These are phyloP conservation scores for Phytopythium aichiense DNA, from an alignment of 352 stramenopile species.

Conservation along the genomic window DNA sequence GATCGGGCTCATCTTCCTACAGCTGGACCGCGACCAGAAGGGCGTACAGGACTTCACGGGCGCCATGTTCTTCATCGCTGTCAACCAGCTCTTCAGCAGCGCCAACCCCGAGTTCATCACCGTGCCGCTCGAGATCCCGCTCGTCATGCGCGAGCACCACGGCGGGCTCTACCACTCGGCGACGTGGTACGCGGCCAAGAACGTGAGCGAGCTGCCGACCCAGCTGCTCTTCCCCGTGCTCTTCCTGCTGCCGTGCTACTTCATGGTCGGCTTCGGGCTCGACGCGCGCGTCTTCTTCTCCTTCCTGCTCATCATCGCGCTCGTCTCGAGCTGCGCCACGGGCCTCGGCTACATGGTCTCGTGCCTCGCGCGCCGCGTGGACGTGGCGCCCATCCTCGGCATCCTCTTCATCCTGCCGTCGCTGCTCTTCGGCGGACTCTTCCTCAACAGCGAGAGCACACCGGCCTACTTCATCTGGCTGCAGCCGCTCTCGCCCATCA, in stretches of 20 bases:
- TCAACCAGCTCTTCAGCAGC: constrained; percentile 27
- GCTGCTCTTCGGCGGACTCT: constrained; percentile 31
- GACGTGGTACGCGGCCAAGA: constrained; percentile 40
- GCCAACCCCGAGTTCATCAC: constrained; percentile 29
- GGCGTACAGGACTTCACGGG: constrained; percentile 34
- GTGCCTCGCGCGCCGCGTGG: constrained; percentile 20
- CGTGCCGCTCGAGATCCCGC: constrained; percentile 31
- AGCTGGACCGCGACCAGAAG: constrained; percentile 22
- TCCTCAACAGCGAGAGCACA: constrained; percentile 27
- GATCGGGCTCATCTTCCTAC: constrained; percentile 30
- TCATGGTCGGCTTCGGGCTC: constrained; percentile 31
- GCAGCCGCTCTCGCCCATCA: constrained; percentile 33
- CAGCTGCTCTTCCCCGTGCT: constrained; percentile 29
- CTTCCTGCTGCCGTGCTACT: constrained; percentile 32
- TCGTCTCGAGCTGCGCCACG: constrained; percentile 18
- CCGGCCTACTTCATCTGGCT: constrained; percentile 33
- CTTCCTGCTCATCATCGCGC: constrained; percentile 23
- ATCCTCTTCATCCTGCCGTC: constrained; percentile 31
- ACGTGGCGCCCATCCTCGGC: constrained; percentile 25
- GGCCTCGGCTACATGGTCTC: constrained; percentile 31
- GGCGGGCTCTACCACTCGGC: constrained; percentile 26
- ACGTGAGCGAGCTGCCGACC: constrained; percentile 28
- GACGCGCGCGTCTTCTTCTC: constrained; percentile 30
- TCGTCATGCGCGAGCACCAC: constrained; percentile 33
- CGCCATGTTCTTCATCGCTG: constrained; percentile 33